Evolutionary conservation across 768 basidiomycete species (phyloP).

Genomic region (Leccinum fibrillosum): DNA sequence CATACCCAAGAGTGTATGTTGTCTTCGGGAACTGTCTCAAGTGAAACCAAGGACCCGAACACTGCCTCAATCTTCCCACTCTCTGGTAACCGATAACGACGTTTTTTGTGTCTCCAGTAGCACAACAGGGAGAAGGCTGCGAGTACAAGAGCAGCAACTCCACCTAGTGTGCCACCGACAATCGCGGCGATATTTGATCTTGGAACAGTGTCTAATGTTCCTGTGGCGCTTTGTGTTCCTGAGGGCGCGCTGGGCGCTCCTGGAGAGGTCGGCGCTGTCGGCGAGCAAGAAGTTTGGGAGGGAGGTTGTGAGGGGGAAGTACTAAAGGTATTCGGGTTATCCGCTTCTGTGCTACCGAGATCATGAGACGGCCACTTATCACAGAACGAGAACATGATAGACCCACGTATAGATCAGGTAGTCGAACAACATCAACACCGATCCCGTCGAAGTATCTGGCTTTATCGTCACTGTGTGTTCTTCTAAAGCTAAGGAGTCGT

Average conservation of each 20-base stretch:
- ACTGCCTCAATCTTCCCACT: background rate
- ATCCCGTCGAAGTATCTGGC: background rate
- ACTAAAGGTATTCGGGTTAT: background rate
- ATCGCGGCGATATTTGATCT: conserved; percentile 1
- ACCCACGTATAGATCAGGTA: conserved; percentile 15
- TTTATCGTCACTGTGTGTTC: conserved; percentile 8
- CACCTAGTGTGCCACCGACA: conserved; percentile 11
- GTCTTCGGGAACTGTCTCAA: background rate
- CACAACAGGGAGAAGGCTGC: background rate
- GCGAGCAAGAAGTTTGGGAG: background rate
- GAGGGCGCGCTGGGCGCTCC: background rate
- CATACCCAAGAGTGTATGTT: background rate
- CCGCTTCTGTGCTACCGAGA: background rate
- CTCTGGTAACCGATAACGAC: background rate
- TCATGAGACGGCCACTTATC: background rate
- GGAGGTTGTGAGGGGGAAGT: background rate
- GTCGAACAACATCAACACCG: conserved; percentile 14
- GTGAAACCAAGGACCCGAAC: background rate
- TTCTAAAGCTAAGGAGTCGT: conserved; percentile 6
- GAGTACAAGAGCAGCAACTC: background rate
- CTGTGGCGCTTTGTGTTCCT: background rate
- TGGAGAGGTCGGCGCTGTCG: background rate
- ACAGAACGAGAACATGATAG: background rate
- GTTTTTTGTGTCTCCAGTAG: background rate
- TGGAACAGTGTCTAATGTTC: background rate